These are phyloP conservation scores for Claviceps africana DNA, from an alignment of 2,329 filamentous ascomycete genomes.

Conservation along the genomic window DNA sequence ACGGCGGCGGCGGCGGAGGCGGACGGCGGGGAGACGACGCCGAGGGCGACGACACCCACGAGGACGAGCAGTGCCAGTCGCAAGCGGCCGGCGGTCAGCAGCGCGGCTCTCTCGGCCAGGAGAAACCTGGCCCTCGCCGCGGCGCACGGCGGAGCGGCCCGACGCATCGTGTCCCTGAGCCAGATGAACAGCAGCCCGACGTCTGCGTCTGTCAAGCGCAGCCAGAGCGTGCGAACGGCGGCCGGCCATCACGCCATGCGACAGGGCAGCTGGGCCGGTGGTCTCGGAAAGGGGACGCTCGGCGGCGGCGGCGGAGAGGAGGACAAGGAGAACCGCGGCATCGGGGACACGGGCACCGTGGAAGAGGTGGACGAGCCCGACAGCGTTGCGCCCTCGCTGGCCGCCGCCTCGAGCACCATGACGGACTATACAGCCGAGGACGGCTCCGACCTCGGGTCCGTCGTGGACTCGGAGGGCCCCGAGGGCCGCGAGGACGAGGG, in stretches of 20 bases:
- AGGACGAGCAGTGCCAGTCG: slow-evolving; percentile 9
- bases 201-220: slow-evolving; percentile 53
- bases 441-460: slow-evolving; percentile 8
- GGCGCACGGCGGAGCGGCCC: slow-evolving; percentile 41
- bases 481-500: slow-evolving; percentile 8
- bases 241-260: slow-evolving; percentile 37
- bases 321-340: slow-evolving; percentile 48
- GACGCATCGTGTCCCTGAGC: slow-evolving; percentile 79
- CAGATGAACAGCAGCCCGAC: slow-evolving; percentile 71
- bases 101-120: slow-evolving; percentile 40
- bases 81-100: slow-evolving; percentile 28
- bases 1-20: slow-evolving; percentile 8
- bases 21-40: slow-evolving; percentile 5
- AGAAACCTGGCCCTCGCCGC: slow-evolving; percentile 29
- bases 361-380: slow-evolving; percentile 35
- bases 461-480: slow-evolving; percentile 4
- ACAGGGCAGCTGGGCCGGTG: slow-evolving; percentile 57
- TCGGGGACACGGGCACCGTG: slow-evolving; percentile 51
- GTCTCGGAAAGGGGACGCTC: slow-evolving; percentile 28
- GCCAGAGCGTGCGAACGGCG: slow-evolving; percentile 60
- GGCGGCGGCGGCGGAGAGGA: slow-evolving; percentile 25
- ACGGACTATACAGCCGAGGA: slow-evolving; percentile 5
- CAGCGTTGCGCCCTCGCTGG: slow-evolving; percentile 8
- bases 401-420: slow-evolving; percentile 1
- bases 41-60: neutral